These are phyloP conservation scores for Aquilaria malaccensis DNA, from an alignment of 345 rosid species.

Conservation along the genomic window DNA sequence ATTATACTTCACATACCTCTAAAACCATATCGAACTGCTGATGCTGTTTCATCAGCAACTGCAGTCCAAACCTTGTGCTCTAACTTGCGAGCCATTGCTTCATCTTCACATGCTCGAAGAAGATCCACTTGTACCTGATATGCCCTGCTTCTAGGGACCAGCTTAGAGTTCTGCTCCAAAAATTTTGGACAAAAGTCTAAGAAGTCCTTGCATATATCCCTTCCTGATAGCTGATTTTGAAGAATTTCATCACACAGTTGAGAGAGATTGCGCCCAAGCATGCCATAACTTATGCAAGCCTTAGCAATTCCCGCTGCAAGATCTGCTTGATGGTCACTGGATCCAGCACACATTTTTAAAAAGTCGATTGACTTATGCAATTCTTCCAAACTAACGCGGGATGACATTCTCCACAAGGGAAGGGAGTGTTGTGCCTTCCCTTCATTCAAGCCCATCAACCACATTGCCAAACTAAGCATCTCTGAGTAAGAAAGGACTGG, in stretches of 20 bases:
- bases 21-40: conserved; percentile 89
- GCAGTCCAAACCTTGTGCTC: conserved; percentile 84
- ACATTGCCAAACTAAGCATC: conserved; percentile 72
- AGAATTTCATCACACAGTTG: conserved; percentile 83
- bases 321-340: conserved; percentile 86
- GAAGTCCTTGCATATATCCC: conserved; percentile 60
- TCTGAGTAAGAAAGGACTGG: conserved; percentile 66
- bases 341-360: conserved; percentile 72
- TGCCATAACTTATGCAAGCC: conserved; percentile 85
- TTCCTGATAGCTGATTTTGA: conserved; percentile 57
- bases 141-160: conserved; percentile 85
- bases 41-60: conserved; percentile 94
- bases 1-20: conserved; percentile 40
- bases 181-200: conserved; percentile 62
- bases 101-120: conserved; percentile 71
- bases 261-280: conserved; percentile 78
- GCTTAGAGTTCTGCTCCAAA: conserved; percentile 68
- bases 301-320: conserved; percentile 92
- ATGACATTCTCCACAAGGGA: conserved; percentile 64
- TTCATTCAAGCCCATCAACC: conserved; percentile 88
- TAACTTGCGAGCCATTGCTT: conserved; percentile 43
- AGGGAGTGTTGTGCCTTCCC: conserved; percentile 31
- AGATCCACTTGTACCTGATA: conserved; percentile 94
- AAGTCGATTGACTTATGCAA: conserved; percentile 89
- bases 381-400: conserved; percentile 92